A percentile compares a stretch with the other conserved stretches of the same genome.
These are phyloP conservation scores for Ulvella scutata DNA, from an alignment of 139 green algal species.

Conservation along the genomic window DNA sequence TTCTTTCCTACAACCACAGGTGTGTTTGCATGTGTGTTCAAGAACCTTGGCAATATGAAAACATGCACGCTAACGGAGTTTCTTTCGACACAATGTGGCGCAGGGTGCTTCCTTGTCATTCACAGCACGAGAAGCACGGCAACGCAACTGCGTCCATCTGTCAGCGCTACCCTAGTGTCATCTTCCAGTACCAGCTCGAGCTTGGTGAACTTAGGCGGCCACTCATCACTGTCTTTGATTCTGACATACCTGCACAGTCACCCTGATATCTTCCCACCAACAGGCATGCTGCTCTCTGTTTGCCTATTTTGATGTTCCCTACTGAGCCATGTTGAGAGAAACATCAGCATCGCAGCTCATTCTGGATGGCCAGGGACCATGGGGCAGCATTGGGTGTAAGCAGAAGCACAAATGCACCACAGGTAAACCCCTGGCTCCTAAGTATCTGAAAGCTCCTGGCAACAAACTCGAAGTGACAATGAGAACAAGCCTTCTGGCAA, in stretches of 20 bases:
- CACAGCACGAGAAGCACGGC: neutral
- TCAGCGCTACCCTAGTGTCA: constrained; percentile 43
- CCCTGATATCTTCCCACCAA: neutral
- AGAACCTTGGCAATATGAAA: constrained; percentile 13
- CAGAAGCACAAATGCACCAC: neutral
- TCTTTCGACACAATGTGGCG: neutral
- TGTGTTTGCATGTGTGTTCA: constrained; percentile 13
- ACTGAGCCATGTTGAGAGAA: neutral
- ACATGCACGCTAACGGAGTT: neutral
- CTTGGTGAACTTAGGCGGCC: constrained; percentile 45
- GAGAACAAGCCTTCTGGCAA: too few relatives aligned
- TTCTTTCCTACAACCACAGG: too few relatives aligned
- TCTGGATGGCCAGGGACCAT: constrained; percentile 14
- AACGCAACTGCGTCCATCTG: constrained; percentile 41
- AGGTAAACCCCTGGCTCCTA: too few relatives aligned
- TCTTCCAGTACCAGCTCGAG: constrained; percentile 42
- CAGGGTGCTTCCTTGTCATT: neutral
- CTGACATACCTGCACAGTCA: neutral
- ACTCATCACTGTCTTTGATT: constrained; percentile 14
- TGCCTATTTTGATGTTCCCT: neutral
- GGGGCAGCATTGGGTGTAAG: neutral
- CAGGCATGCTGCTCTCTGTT: constrained; percentile 23
- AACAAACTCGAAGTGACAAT: too few relatives aligned
- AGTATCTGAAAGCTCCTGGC: too few relatives aligned
- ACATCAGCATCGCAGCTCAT: constrained; percentile 16